These are phyloP conservation scores for Craterostigma plantagineum DNA, from an alignment of 257 asterid genomes.

Conservation along the genomic window DNA sequence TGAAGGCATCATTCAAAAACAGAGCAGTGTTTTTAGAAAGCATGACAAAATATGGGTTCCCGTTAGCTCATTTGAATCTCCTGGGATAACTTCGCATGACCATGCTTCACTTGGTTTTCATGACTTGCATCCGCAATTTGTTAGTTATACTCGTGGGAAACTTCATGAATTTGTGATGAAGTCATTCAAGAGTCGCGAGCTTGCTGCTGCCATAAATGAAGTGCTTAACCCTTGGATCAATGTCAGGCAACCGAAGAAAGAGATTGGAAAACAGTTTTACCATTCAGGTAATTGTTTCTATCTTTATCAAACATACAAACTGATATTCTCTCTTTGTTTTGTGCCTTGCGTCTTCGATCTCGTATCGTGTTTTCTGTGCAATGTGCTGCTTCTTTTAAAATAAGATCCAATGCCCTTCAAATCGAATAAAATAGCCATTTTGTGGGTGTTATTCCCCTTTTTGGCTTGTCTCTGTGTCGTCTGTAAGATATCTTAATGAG, in stretches of 20 bases:
- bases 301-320: constrained; percentile 8
- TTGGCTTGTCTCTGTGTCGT: too few species aligned
- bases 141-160: constrained; percentile 86
- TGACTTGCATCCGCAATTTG: constrained; percentile 73
- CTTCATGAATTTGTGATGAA: constrained; percentile 97
- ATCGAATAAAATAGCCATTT: too few species aligned
- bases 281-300: constrained; percentile 35
- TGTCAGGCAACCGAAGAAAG: constrained; percentile 85
- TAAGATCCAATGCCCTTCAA: not conserved
- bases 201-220: constrained; percentile 96
- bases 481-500: too few species aligned
- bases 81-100: constrained; percentile 18
- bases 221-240: constrained; percentile 95
- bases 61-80: constrained; percentile 25
- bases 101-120: constrained; percentile 37
- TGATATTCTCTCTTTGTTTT: not conserved
- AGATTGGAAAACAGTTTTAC: constrained; percentile 35
- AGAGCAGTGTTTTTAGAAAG: constrained; percentile 72
- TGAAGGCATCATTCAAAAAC: constrained; percentile 59
- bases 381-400: constrained; percentile 2
- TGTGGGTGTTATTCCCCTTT: too few species aligned
- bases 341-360: too few species aligned
- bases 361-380: not conserved
- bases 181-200: constrained; percentile 91
- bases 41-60: constrained; percentile 89